Evolutionary conservation across 495 filamentous ascomycete genomes (phyloP).

Genomic region (Penicillium daleae): DNA sequence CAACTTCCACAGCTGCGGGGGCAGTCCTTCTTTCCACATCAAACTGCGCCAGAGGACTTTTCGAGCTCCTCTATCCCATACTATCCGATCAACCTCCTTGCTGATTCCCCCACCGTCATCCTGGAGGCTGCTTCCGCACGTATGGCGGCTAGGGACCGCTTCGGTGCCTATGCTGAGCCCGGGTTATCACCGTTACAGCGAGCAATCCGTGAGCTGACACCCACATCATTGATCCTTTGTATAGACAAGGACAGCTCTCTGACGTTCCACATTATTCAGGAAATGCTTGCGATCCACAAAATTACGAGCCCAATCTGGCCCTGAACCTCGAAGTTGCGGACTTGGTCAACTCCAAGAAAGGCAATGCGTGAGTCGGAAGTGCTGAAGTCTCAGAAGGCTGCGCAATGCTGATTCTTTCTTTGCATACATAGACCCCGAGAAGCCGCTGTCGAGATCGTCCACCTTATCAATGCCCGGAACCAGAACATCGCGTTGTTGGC

Average conservation of each 20-base stretch:
- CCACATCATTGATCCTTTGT: constrained; percentile 13
- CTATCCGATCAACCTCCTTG: constrained; percentile 8
- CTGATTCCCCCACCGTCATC: constrained; percentile 37
- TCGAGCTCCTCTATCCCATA: constrained; percentile 15
- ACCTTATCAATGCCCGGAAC: constrained; percentile 94
- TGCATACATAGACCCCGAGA: constrained; percentile 81
- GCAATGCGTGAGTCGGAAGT: constrained; percentile 69
- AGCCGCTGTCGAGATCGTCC: constrained; percentile 91
- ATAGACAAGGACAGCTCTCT: constrained; percentile 10
- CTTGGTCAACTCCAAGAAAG: constrained; percentile 97
- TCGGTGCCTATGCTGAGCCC: constrained; percentile 77
- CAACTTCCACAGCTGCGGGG: constrained; percentile 14
- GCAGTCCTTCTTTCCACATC: constrained; percentile 23
- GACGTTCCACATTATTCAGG: constrained; percentile 45
- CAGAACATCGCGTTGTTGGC: constrained; percentile 92
- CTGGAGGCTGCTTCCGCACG: constrained; percentile 96
- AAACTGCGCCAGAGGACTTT: constrained; percentile 7
- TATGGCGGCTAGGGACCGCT: constrained; percentile 94
- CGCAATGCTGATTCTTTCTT: constrained; percentile 19
- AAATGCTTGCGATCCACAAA: constrained; percentile 91
- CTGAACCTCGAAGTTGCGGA: constrained; percentile 96
- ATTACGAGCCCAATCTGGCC: constrained; percentile 96
- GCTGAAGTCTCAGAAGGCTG: constrained; percentile 9
- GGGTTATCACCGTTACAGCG: constrained; percentile 85
- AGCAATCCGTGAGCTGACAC: constrained; percentile 71